Base-by-base conservation (phyloP, 2,329 filamentous ascomycete species). In the Phyllosticta paracitricarpa region DNA sequence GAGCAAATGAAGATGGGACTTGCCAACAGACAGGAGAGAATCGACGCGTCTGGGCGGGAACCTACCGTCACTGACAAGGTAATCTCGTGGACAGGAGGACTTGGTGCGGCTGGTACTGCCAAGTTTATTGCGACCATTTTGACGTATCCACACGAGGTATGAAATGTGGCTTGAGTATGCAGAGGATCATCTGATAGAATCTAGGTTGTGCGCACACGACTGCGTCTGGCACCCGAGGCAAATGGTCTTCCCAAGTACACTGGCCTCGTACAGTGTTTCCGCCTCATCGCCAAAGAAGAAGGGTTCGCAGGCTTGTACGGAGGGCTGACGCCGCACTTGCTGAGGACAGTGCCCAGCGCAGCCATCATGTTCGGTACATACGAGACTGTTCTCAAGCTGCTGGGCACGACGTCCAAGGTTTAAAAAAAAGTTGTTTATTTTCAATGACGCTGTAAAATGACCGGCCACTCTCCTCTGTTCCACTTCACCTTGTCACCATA, bases 361-460 rank as follows among this genome's bases (percentile, higher is more conserved):
- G 91, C 89, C 66, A 96, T 97, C 73, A 97, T 96, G 89, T 96
- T 97, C 73, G 91, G 91, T 75, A 94, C 94, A 79, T 96, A 80
- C 61, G 79, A 81, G 65, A 75, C 72, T n/a, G 76, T 80, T n/a
- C 66, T 81, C 61, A 77, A 76, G 67, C 69, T 76, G 12, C 65
- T 81, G 51, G 78, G 78, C 2, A 75, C 77, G 64, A 76, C 71
- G 56, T 75, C 76, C 61, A 74, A 75, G 59, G 69, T 75, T 54
- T 75, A 66, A 66, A 33, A 22, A 22, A 25, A 40, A 9, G 51
- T 54, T 28, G 40, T 4, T 48, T 48, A 17, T n/a, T 48, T 48
- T n/a, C 14, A 48, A n/a, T 48, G 40, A 48, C n/a, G 2, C 40
- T 48, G 14, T 48, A n/a, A n/a, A 48, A n/a, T 40, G 35, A 40